phyloP scores from a whole-genome alignment of 345 rosid species.

The Nasturtium officinale region DNA sequence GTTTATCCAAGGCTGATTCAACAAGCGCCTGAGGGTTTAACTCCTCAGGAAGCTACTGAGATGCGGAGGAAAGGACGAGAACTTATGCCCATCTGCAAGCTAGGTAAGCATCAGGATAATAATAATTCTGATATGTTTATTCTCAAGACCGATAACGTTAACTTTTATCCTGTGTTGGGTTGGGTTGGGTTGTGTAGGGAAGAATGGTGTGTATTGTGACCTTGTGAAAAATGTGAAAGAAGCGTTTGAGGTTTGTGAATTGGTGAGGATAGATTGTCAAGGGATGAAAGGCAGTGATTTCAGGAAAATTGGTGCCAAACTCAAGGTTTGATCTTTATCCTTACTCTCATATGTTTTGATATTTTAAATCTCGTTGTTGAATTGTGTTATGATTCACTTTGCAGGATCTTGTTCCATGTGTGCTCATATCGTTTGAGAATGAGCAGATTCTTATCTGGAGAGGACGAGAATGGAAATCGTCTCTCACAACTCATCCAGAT shows the following conservation, averaged over 20 bases:
- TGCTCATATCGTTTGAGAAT: constrained; percentile 72
- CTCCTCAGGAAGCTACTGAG: constrained; percentile 63
- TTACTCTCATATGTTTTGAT: background rate
- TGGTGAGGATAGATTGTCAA: constrained; percentile 79
- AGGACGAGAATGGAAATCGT: constrained; percentile 75
- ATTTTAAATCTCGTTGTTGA: background rate
- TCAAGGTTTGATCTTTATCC: constrained; percentile 57
- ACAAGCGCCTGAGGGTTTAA: constrained; percentile 70
- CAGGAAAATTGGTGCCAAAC: constrained; percentile 86
- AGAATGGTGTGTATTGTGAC: constrained; percentile 81
- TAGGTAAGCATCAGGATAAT: constrained; percentile 51
- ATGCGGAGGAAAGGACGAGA: constrained; percentile 85
- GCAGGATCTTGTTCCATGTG: constrained; percentile 91
- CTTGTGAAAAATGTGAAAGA: constrained; percentile 69
- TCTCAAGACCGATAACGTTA: background rate
- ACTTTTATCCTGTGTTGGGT: background rate
- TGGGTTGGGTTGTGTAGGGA: constrained; percentile 50
- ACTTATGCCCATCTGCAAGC: constrained; percentile 74
- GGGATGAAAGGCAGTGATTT: constrained; percentile 80
- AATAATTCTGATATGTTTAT: background rate
- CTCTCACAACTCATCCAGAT: constrained; percentile 45
- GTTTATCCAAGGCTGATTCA: constrained; percentile 78
- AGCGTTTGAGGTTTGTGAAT: constrained; percentile 93
- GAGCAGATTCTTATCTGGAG: constrained; percentile 89
- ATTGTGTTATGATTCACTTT: constrained; percentile 20